Percentiles rank a stretch among this genome's conserved stretches.
Evolutionary conservation across 768 basidiomycete species (phyloP).

Genomic region (Pulveroboletus sp.): DNA sequence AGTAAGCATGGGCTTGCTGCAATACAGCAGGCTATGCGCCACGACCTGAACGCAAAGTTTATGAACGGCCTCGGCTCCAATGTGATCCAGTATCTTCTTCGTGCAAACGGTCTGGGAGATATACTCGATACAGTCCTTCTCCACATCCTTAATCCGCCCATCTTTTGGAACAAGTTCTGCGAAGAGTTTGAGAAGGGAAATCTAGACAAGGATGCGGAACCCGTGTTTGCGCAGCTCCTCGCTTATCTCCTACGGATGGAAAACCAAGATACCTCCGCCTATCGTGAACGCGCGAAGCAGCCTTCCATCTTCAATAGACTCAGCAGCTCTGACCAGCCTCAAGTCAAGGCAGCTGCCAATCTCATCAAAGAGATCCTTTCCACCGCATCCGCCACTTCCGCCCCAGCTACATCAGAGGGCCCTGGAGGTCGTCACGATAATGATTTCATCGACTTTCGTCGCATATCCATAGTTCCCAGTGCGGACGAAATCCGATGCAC

Average conservation of each 20-base stretch:
- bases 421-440: slow-evolving; percentile 72
- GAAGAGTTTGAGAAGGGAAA: slow-evolving; percentile 32
- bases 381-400: slow-evolving; percentile 20
- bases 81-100: slow-evolving; percentile 38
- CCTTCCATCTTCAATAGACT: slow-evolving; percentile 25
- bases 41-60: slow-evolving; percentile 34
- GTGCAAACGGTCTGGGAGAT: slow-evolving; percentile 33
- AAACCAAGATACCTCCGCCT: slow-evolving; percentile 29
- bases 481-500: slow-evolving; percentile 49
- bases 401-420: slow-evolving; percentile 16
- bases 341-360: slow-evolving; percentile 28
- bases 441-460: slow-evolving; percentile 55
- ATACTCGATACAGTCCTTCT: slow-evolving; percentile 37
- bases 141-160: slow-evolving; percentile 43
- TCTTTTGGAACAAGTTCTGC: slow-evolving; percentile 44
- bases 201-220: slow-evolving; percentile 33
- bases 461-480: slow-evolving; percentile 61
- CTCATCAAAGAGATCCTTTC: slow-evolving; percentile 39
- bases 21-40: slow-evolving; percentile 40
- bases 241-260: slow-evolving; percentile 43
- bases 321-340: slow-evolving; percentile 20
- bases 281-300: slow-evolving; percentile 37
- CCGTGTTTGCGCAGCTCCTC: slow-evolving; percentile 46
- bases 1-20: slow-evolving; percentile 34
- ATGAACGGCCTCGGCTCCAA: slow-evolving; percentile 39